Evolutionary conservation across 148 eudicot genomes (phyloP).

Genomic region (Cornus suecica): DNA sequence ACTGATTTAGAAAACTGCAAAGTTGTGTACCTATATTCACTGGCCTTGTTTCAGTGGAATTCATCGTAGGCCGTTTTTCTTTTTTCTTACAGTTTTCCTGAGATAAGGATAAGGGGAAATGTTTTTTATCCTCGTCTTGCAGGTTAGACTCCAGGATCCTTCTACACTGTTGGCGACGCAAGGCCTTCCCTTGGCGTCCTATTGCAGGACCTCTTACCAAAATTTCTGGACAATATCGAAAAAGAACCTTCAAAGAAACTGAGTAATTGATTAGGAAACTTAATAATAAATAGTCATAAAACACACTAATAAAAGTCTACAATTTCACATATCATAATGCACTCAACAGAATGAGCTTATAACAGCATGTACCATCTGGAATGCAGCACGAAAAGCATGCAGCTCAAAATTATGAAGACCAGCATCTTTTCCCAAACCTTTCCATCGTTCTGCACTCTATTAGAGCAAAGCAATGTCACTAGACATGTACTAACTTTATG

Average conservation of each 20-base stretch:
- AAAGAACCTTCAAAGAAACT: slow-evolving; percentile 62
- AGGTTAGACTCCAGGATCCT: slow-evolving; percentile 30
- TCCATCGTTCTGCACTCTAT: slow-evolving; percentile 96
- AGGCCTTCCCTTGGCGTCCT: slow-evolving; percentile 94
- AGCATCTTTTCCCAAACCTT: slow-evolving; percentile 52
- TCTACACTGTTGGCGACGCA: slow-evolving; percentile 64
- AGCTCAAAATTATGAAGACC: slow-evolving; percentile 83
- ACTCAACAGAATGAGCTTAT: neutral
- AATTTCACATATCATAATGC: neutral
- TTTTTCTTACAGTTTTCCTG: slow-evolving; percentile 22
- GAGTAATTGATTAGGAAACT: slow-evolving; percentile 14
- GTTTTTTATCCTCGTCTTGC: slow-evolving; percentile 19
- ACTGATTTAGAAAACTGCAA: slow-evolving; percentile 6
- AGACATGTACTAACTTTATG: neutral
- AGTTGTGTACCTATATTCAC: slow-evolving; percentile 8
- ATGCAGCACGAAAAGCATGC: slow-evolving; percentile 92
- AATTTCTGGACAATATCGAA: slow-evolving; percentile 57
- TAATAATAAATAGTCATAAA: neutral
- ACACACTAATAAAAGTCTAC: no score
- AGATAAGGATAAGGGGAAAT: slow-evolving; percentile 8
- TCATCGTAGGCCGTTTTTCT: slow-evolving; percentile 10
- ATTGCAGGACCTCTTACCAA: slow-evolving; percentile 55
- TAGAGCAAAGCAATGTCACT: neutral
- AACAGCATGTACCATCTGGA: slow-evolving; percentile 69
- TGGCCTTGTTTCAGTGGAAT: slow-evolving; percentile 9